These are phyloP conservation scores for Leccinum ochraceum DNA, from an alignment of 768 basidiomycete species.

Conservation along the genomic window DNA sequence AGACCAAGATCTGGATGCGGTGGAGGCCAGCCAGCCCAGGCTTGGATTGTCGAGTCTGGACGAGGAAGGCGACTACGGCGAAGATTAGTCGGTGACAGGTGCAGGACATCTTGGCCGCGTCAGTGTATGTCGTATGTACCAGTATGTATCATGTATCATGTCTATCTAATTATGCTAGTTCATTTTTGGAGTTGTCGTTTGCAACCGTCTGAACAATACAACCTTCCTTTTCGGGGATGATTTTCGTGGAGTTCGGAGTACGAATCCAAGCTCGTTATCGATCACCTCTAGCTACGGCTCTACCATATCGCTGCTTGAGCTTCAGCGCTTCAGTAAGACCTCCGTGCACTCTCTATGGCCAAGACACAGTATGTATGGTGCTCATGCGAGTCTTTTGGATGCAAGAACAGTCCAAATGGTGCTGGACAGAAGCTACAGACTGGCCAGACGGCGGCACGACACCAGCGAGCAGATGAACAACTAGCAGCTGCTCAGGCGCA, in stretches of 20 bases:
- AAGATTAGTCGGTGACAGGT: constrained; percentile 17
- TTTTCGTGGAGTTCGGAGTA: constrained; percentile 30
- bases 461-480: too few relatives aligned
- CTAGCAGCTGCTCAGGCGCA: too few relatives aligned
- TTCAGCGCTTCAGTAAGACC: too few relatives aligned
- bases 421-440: too few relatives aligned
- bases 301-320: too few relatives aligned
- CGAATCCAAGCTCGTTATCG: constrained; percentile 6
- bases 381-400: too few relatives aligned
- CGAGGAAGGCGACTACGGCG: constrained; percentile 36
- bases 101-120: neutral
- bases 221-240: constrained; percentile 24
- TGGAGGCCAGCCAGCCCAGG: constrained; percentile 21
- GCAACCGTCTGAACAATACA: neutral
- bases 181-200: neutral
- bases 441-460: too few relatives aligned
- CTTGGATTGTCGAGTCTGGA: constrained; percentile 30
- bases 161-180: constrained; percentile 11
- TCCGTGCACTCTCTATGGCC: too few relatives aligned
- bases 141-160: constrained; percentile 12
- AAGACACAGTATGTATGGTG: too few relatives aligned
- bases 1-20: constrained; percentile 33
- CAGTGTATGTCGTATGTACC: constrained; percentile 9
- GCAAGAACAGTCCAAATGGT: too few relatives aligned
- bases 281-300: too few relatives aligned